phyloP scores from a whole-genome alignment of 495 filamentous ascomycete genomes.

The Neurospora sp. region DNA sequence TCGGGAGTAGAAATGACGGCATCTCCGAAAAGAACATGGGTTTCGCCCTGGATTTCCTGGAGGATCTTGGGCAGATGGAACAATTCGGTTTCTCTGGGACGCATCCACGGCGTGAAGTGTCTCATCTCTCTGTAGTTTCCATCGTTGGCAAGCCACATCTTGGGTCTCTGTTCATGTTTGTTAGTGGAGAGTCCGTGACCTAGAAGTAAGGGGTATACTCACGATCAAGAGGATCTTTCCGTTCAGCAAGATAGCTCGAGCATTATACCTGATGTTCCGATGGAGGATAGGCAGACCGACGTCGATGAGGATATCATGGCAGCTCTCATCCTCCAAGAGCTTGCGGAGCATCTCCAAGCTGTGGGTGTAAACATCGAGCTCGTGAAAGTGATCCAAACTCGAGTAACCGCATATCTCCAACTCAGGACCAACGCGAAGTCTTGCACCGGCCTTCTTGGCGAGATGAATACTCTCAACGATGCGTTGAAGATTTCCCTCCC shows the following conservation, averaged over 20 bases:
- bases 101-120: conserved; percentile 45
- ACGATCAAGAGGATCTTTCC: conserved; percentile 59
- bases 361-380: conserved; percentile 53
- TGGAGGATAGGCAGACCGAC: conserved; percentile 63
- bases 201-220: not conserved
- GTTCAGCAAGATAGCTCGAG: conserved; percentile 57
- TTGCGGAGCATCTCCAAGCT: conserved; percentile 61
- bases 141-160: conserved; percentile 75
- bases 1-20: conserved; percentile 63
- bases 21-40: conserved; percentile 64
- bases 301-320: conserved; percentile 71
- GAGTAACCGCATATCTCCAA: conserved; percentile 48
- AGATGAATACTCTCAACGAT: conserved; percentile 66
- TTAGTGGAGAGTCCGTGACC: not conserved
- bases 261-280: conserved; percentile 63
- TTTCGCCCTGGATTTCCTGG: conserved; percentile 48
- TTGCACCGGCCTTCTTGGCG: conserved; percentile 61
- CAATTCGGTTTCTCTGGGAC: conserved; percentile 48
- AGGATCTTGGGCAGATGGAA: conserved; percentile 63
- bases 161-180: conserved; percentile 43
- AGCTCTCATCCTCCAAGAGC: conserved; percentile 55
- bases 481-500: conserved; percentile 62
- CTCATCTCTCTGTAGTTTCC: conserved; percentile 64
- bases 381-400: conserved; percentile 63
- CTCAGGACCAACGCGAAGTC: conserved; percentile 63